phyloP scores from a whole-genome alignment of 768 basidiomycete genomes.

The Naganishia vishniacii region DNA sequence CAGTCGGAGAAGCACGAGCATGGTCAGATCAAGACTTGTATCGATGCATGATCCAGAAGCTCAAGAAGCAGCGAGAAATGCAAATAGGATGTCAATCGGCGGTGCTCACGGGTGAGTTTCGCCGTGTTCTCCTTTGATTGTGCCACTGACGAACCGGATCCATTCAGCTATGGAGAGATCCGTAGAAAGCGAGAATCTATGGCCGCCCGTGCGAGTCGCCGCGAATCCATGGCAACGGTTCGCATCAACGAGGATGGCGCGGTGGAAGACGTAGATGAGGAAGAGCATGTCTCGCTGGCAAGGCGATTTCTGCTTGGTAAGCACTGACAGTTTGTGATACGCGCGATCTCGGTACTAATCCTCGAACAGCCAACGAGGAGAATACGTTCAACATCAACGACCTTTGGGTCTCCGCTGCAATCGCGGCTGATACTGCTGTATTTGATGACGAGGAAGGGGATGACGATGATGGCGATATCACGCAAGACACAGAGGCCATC shows the following conservation, averaged over 20 bases:
- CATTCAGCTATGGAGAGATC: slow-evolving; percentile 44
- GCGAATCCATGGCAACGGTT: slow-evolving; percentile 34
- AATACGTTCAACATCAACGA: slow-evolving; percentile 91
- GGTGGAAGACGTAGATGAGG: slow-evolving; percentile 35
- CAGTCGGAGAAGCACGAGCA: not conserved
- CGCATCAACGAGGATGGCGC: slow-evolving; percentile 31
- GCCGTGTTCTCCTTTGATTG: not conserved
- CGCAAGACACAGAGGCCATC: slow-evolving; percentile 37
- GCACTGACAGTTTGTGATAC: slow-evolving; percentile 16
- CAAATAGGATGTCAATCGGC: slow-evolving; percentile 44
- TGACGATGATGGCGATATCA: slow-evolving; percentile 51
- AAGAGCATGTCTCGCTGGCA: slow-evolving; percentile 67
- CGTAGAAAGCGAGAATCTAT: slow-evolving; percentile 47
- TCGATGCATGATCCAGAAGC: slow-evolving; percentile 23
- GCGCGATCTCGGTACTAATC: not conserved
- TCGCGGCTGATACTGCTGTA: slow-evolving; percentile 70
- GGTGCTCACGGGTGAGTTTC: slow-evolving; percentile 47
- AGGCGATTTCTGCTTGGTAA: slow-evolving; percentile 68
- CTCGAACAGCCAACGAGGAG: slow-evolving; percentile 70
- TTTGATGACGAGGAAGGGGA: slow-evolving; percentile 67
- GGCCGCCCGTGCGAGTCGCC: slow-evolving; percentile 42
- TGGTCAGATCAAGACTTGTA: not conserved
- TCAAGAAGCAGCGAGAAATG: slow-evolving; percentile 31
- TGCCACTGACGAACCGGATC: not conserved
- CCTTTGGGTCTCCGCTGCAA: slow-evolving; percentile 94